phyloP scores from a whole-genome alignment of 352 stramenopile genomes.

The Phytophthora pseudosyringae region DNA sequence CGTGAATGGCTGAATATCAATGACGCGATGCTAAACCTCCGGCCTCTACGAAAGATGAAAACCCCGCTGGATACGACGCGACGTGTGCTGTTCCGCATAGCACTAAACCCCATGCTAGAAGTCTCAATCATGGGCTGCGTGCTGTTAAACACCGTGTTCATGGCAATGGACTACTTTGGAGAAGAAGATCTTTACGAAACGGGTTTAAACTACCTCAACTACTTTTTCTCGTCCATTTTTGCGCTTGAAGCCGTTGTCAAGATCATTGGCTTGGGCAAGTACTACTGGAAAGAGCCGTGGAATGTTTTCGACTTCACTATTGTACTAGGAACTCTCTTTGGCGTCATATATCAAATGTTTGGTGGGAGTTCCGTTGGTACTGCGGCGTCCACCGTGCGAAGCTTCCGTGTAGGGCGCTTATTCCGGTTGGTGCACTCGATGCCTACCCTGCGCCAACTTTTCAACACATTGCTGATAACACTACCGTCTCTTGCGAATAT shows the following conservation, averaged over 20 bases:
- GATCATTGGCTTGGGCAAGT: conserved; percentile 71
- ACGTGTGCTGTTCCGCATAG: conserved; percentile 47
- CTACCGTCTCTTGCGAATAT: conserved; percentile 91
- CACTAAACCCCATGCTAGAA: conserved; percentile 71
- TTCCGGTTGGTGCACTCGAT: conserved; percentile 78
- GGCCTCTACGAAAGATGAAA: conserved; percentile 48
- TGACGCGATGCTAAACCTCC: conserved; percentile 58
- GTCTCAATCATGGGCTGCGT: conserved; percentile 84
- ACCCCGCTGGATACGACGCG: conserved; percentile 49
- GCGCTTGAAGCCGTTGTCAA: conserved; percentile 85
- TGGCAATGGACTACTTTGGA: conserved; percentile 88
- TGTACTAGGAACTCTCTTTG: conserved; percentile 53
- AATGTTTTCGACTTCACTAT: conserved; percentile 88
- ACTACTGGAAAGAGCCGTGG: conserved; percentile 85
- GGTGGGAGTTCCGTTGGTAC: conserved; percentile 52
- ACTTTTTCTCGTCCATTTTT: conserved; percentile 87
- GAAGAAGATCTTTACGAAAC: conserved; percentile 70
- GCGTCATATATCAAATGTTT: conserved; percentile 57
- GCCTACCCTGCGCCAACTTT: conserved; percentile 81
- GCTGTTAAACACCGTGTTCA: conserved; percentile 86
- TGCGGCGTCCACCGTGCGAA: conserved; percentile 71
- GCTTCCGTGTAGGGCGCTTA: conserved; percentile 84
- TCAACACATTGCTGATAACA: conserved; percentile 89
- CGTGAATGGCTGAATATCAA: conserved; percentile 78
- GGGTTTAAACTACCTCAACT: conserved; percentile 78